Evolutionary conservation across 2,329 filamentous ascomycete genomes (phyloP), one percentile per base, ranked within the genome.

Genomic region (Paracorniculantispora psalliotae): DNA sequence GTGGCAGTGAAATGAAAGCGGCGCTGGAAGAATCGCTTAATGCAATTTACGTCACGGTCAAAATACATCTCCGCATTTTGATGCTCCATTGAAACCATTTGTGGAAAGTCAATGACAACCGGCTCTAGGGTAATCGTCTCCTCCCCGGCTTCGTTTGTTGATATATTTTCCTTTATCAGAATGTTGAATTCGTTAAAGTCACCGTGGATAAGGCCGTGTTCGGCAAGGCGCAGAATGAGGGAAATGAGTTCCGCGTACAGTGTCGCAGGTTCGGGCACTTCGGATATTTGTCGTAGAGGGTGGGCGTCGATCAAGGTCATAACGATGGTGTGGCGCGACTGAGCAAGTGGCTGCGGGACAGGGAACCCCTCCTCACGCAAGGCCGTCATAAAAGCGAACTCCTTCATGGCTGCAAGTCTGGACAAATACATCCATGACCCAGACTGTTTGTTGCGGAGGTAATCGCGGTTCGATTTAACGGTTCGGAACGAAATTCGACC

Each of bases 101-200:
- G 94, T 0, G 94, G 94, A 69, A 99, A 99, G 76, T 99, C 96
- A 67, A 99, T 99, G 48, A 99, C 77, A 57, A 97, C 84, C 1
- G 94, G 94, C 7, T 84, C 85, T 26, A 96, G 77, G 17, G 65
- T 68, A 57, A 89, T 64, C 0, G 69, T 61, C 66, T 79, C 75
- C 44, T 72, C 63, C 2, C 71, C 70, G 66, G 79, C 69, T 7
- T 79, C 73, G 6, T 74, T 72, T 9, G 65, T 69, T 3, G 66
- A 65, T 57, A 71, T 77, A 58, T 80, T 84, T 72, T 97, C 93
- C 70, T 94, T 91, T 71, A 99, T 87, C 35, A 99, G 79, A 63
- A 99, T 93, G 72, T 99, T 99, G 81, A 99, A 99, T 73, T 99
- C 96, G 77, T 99, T 99, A 78, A 96, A 99, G 72, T 99, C 94